Evolutionary conservation across 495 filamentous ascomycete genomes (phyloP), one percentile per base, ranked within the genome.

Genomic region (Annulohypoxylon stygium): DNA sequence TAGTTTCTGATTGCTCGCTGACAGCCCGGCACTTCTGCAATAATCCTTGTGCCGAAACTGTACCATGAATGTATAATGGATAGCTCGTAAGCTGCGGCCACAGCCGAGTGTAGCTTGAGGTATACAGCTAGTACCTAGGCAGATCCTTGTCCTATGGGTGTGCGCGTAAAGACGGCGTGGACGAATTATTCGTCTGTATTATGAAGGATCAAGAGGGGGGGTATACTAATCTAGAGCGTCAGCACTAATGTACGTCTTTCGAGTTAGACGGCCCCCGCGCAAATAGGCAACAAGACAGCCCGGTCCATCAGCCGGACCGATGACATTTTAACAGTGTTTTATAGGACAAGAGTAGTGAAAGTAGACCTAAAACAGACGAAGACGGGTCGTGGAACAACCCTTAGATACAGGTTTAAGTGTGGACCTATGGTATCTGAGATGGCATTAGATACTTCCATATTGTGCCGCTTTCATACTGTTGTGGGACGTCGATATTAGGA

Each of bases 191-290:
- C 25, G 34, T 65, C 25, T 26, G 36, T 63, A 68, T 41, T 61
- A 58, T 65, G 69, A 75, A 69, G 65, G 61, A 75, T 69, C 43
- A n/a, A 65, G 48, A 65, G 69, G 67, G 68, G 61, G 48, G 48
- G 69, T 72, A 48, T 66, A 55, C 63, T 34, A 58, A 72, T 58
- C 47, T 61, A 61, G 43, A 66, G 26, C 36, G 69, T 75, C 73
- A 75, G 73, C 73, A 64, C 73, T 75, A 75, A 62, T 26, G 53
- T 67, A 61, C 60, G 61, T 54, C 43, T 25, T 65, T 57, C 41
- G 43, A 45, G 69, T 65, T 65, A 53, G 69, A 75, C 69, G 50
- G 68, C 63, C 69, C 53, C 69, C 73, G 69, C 69, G 73, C 62
- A 75, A 54, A 51, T 70, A 61, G 62, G 61, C 57, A 71, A 71